Percentiles rank a stretch among this genome's conserved stretches.
Evolutionary conservation across 139 green algal species (phyloP).

Genomic region (Auxenochlorella pyrenoidosa): DNA sequence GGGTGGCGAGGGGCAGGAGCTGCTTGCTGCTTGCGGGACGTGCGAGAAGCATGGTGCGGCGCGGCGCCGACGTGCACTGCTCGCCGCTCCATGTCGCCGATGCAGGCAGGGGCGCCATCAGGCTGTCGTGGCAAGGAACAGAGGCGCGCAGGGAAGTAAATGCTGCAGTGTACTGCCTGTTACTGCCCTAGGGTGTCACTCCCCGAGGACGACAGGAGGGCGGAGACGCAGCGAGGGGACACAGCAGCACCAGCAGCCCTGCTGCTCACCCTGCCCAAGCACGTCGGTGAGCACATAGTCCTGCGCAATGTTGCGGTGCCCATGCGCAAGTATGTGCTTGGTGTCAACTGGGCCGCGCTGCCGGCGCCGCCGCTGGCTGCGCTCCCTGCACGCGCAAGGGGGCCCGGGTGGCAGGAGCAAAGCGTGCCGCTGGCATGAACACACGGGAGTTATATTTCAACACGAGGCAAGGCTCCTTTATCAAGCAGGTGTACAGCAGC

Average conservation of each 20-base stretch:
- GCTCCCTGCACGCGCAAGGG: neutral
- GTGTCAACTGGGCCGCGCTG: neutral
- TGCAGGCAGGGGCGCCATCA: too few species aligned
- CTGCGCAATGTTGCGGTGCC: conserved; percentile 24
- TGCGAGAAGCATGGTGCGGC: conserved; percentile 38
- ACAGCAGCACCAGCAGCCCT: neutral
- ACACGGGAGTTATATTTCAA: too few species aligned
- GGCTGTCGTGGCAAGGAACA: too few species aligned
- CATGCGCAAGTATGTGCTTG: conserved; percentile 34
- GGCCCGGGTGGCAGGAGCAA: neutral
- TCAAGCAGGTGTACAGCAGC: too few species aligned
- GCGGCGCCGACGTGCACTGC: conserved; percentile 23
- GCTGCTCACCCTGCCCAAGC: conserved; percentile 41
- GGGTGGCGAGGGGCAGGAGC: neutral
- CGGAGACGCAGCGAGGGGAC: too few species aligned
- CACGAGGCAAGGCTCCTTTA: too few species aligned
- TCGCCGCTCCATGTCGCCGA: conserved; percentile 40
- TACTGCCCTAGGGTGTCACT: neutral
- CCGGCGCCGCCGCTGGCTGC: neutral
- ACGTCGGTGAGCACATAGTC: conserved; percentile 40
- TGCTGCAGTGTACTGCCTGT: too few species aligned
- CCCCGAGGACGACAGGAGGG: too few species aligned
- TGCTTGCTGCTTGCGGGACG: conserved; percentile 48
- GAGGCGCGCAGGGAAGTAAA: too few species aligned
- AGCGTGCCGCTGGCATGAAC: neutral